Percentiles rank a stretch among this genome's conserved stretches.
These are phyloP conservation scores for Malassezia vespertilionis DNA, from an alignment of 1,284 basidiomycete species.

Conservation along the genomic window DNA sequence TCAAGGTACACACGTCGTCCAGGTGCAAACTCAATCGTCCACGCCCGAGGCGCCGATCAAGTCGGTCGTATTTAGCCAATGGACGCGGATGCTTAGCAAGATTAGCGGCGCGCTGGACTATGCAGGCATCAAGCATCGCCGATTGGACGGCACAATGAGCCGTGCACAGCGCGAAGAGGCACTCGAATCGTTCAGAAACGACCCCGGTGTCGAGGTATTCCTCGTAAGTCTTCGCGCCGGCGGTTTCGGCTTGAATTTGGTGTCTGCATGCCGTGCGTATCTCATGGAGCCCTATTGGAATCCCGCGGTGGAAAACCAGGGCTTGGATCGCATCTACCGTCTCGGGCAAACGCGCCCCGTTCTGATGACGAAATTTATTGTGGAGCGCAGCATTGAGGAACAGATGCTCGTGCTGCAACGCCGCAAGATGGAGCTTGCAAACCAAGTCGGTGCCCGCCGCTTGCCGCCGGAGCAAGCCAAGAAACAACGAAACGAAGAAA, in stretches of 20 bases:
- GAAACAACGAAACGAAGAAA: conserved; percentile 28
- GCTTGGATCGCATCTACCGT: conserved; percentile 70
- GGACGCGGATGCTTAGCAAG: conserved; percentile 45
- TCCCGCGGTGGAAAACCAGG: conserved; percentile 53
- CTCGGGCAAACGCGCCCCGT: conserved; percentile 40
- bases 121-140: conserved; percentile 30
- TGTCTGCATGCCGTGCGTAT: conserved; percentile 59
- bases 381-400: conserved; percentile 43
- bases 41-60: conserved; percentile 31
- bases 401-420: conserved; percentile 42
- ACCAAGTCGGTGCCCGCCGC: conserved; percentile 29
- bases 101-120: conserved; percentile 30
- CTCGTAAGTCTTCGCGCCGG: conserved; percentile 46
- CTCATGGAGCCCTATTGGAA: conserved; percentile 61
- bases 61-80: conserved; percentile 51
- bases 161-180: conserved; percentile 28
- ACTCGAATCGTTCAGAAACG: conserved; percentile 28
- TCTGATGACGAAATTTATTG: conserved; percentile 42
- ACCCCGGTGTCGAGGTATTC: conserved; percentile 36
- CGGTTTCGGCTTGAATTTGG: conserved; percentile 60
- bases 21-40: not conserved
- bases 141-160: conserved; percentile 42
- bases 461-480: conserved; percentile 18
- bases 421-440: conserved; percentile 42
- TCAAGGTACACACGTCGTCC: not conserved